Percentiles rank a stretch among this genome's conserved stretches.
phyloP scores from a whole-genome alignment of 768 basidiomycete species.

The Amanita jacksonii region DNA sequence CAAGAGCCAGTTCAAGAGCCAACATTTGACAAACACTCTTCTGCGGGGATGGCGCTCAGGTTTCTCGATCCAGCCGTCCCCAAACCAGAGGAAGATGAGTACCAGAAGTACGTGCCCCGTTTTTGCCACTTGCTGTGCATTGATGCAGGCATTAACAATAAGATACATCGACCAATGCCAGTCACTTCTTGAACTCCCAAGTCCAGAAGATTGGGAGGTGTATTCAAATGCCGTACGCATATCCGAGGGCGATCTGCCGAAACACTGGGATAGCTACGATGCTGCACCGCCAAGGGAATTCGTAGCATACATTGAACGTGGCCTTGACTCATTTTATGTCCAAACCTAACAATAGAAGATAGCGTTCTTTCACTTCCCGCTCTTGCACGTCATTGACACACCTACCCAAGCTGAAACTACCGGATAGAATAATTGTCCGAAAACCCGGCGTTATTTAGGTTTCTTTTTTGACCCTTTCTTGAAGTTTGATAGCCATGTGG shows the following conservation, averaged over 20 bases:
- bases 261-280: constrained; percentile 20
- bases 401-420: too few species aligned
- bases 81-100: constrained; percentile 58
- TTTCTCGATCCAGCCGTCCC: constrained; percentile 57
- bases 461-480: too few species aligned
- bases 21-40: constrained; percentile 36
- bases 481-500: too few species aligned
- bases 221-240: constrained; percentile 45
- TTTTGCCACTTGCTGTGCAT: background rate
- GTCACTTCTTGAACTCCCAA: constrained; percentile 43
- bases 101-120: constrained; percentile 48
- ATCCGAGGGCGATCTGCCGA: constrained; percentile 28
- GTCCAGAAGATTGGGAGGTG: constrained; percentile 27
- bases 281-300: constrained; percentile 36
- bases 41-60: constrained; percentile 47
- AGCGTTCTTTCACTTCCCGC: too few species aligned
- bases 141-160: background rate
- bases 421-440: too few species aligned
- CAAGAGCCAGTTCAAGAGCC: constrained; percentile 22
- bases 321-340: too few species aligned
- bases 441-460: too few species aligned
- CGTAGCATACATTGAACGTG: constrained; percentile 35
- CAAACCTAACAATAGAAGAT: too few species aligned
- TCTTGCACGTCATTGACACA: too few species aligned
- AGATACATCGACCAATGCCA: constrained; percentile 73